phyloP scores from a whole-genome alignment of 768 basidiomycete genomes.

The Tephrocybe sp. region DNA sequence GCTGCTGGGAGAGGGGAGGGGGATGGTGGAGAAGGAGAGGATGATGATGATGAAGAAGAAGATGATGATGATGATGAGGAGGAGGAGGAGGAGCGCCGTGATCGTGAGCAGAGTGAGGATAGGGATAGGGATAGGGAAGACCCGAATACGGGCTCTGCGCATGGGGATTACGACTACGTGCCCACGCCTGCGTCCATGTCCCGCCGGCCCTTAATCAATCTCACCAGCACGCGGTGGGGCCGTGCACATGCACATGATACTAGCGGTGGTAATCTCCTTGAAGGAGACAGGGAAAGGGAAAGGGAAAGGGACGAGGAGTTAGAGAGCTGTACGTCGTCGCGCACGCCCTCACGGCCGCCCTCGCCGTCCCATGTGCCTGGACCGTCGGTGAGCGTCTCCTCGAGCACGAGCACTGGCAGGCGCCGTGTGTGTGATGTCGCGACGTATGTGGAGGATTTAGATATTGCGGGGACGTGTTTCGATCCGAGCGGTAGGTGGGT shows the following conservation, averaged over 20 bases:
- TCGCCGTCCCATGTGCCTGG: constrained; percentile 33
- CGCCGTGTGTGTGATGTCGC: constrained; percentile 3
- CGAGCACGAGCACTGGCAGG: constrained; percentile 3
- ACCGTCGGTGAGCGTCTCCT: constrained; percentile 4
- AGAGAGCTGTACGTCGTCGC: constrained; percentile 48
- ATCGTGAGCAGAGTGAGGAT: constrained; percentile 10
- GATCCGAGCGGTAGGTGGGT: constrained; percentile 66
- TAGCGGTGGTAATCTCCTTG: neutral
- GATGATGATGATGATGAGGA: constrained; percentile 8
- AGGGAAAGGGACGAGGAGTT: constrained; percentile 53
- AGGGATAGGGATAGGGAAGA: constrained; percentile 19
- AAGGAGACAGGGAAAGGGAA: no score
- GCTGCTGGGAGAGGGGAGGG: constrained; percentile 13
- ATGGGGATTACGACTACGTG: constrained; percentile 28
- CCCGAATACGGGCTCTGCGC: constrained; percentile 26
- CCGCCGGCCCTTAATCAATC: no score
- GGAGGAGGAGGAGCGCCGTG: no score
- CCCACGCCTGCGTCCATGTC: constrained; percentile 1
- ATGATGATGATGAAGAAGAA: constrained; percentile 16
- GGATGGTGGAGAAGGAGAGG: neutral
- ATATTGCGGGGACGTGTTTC: constrained; percentile 72
- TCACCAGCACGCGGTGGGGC: no score
- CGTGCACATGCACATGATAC: neutral
- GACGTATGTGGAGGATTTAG: constrained; percentile 37
- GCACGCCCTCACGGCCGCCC: constrained; percentile 27